phyloP scores from a whole-genome alignment of 2,329 filamentous ascomycete species.

The Zarea fungicola region DNA sequence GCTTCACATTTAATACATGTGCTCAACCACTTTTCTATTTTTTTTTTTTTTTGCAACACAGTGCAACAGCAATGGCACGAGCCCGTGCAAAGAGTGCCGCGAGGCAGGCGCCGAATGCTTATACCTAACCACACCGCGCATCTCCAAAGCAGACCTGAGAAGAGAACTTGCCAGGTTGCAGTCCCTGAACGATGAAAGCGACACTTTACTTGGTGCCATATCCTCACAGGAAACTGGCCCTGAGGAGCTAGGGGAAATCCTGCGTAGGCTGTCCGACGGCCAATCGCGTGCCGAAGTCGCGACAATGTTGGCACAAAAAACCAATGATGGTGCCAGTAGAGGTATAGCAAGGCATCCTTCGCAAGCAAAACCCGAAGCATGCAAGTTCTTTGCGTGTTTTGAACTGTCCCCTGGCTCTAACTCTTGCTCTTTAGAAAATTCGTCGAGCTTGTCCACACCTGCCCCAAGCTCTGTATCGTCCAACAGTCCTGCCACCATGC shows the following conservation, averaged over 20 bases:
- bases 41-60: background rate
- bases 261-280: constrained; percentile 1
- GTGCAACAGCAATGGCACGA: constrained; percentile 6
- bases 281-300: constrained; percentile 3
- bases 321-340: background rate
- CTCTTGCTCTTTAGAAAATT: background rate
- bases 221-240: background rate
- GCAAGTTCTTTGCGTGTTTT: no score
- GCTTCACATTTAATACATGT: no score
- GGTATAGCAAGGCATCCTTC: background rate
- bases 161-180: background rate
- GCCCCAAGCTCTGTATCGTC: background rate
- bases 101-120: constrained; percentile 3
- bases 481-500: background rate
- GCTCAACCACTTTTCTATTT: background rate
- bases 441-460: background rate
- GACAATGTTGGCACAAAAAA: background rate
- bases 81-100: constrained; percentile 1
- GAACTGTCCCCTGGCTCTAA: background rate
- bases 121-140: background rate
- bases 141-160: constrained; percentile 9
- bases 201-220: background rate
- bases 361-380: no score
- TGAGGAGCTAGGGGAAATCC: background rate
- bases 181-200: background rate